These are phyloP conservation scores for Phytophthora sp. DNA, from an alignment of 352 stramenopile genomes.

Conservation along the genomic window DNA sequence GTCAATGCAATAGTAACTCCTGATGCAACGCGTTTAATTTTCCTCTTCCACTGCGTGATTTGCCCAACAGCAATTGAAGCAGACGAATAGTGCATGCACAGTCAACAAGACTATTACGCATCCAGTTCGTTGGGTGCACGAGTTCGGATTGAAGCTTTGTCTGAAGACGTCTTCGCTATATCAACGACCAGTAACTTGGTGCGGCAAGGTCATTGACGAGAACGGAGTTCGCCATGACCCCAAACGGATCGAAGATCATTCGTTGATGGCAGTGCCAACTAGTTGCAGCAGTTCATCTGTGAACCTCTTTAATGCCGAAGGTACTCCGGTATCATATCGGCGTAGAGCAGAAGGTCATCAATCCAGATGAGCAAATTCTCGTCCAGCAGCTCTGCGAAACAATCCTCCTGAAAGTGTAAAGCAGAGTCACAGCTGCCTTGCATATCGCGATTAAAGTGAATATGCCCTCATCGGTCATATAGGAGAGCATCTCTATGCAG, in stretches of 20 bases:
- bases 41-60: not conserved
- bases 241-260: no score
- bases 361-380: conserved; percentile 2
- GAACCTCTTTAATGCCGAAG: no score
- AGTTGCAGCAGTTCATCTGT: not conserved
- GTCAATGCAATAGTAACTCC: no score
- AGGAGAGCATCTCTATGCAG: conserved; percentile 26
- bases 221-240: not conserved
- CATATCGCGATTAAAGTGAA: not conserved
- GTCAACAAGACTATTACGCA: not conserved
- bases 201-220: not conserved
- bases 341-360: conserved; percentile 2
- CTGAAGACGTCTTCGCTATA: no score
- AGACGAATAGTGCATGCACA: not conserved
- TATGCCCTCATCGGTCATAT: conserved; percentile 17
- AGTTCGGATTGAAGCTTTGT: no score
- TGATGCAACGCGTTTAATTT: not conserved
- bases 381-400: conserved; percentile 2
- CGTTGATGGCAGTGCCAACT: not conserved
- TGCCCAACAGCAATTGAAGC: not conserved
- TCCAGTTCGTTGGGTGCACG: no score
- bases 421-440: conserved; percentile 1
- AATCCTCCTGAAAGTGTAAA: conserved; percentile 6
- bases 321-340: conserved; percentile 4
- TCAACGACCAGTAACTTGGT: not conserved